A percentile compares a stretch with the other conserved stretches of the same genome.
phyloP scores from a whole-genome alignment of 306 rosid genomes.

The Boehmeria nivea region DNA sequence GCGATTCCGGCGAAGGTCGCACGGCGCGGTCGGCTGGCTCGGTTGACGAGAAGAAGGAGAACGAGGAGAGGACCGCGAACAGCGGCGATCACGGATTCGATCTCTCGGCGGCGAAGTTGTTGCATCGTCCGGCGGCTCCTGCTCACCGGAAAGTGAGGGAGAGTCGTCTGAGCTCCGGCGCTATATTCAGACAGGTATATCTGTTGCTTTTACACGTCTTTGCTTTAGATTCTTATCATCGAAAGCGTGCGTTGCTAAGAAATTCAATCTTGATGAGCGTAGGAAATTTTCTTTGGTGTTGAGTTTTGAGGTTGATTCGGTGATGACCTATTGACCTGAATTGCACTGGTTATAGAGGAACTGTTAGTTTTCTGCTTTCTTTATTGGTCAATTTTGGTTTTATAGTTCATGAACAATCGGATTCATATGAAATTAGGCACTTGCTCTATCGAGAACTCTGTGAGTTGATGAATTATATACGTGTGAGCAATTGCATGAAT shows the following conservation, averaged over 20 bases:
- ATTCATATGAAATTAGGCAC: no score
- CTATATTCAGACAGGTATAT: constrained; percentile 74
- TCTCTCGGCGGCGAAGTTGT: constrained; percentile 27
- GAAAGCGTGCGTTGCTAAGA: neutral
- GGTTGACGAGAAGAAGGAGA: constrained; percentile 14
- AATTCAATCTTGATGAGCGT: neutral
- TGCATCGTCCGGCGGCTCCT: constrained; percentile 65
- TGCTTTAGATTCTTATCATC: constrained; percentile 6
- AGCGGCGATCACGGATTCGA: constrained; percentile 22
- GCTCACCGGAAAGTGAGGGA: constrained; percentile 75
- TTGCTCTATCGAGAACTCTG: no score
- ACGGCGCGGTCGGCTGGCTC: constrained; percentile 9
- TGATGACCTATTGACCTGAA: neutral
- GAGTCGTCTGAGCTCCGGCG: constrained; percentile 90
- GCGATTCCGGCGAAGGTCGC: constrained; percentile 15
- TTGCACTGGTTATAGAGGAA: neutral
- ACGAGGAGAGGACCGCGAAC: constrained; percentile 7
- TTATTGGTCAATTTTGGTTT: neutral
- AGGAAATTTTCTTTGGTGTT: neutral
- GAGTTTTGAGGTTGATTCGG: neutral
- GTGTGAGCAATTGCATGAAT: no score
- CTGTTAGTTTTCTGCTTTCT: neutral
- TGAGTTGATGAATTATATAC: no score
- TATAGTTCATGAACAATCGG: neutral
- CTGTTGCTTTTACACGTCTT: constrained; percentile 1